phyloP scores from a whole-genome alignment of 768 basidiomycete species.

The Cyclocybe aegerita region DNA sequence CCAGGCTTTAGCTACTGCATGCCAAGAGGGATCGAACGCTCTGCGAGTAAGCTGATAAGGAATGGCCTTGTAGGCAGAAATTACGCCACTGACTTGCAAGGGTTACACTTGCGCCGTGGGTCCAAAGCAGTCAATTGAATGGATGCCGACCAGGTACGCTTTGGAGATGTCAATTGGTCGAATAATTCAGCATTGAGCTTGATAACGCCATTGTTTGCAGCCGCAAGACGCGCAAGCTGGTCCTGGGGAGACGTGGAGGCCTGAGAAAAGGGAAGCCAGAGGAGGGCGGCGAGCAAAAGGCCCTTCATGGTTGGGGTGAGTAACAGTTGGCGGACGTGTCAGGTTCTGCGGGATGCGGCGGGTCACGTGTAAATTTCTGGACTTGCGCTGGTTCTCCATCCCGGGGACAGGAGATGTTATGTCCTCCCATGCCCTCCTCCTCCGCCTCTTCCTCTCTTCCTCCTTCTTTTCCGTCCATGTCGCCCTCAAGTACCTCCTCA shows the following conservation, averaged over 20 bases:
- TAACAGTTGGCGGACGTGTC: conserved; percentile 23
- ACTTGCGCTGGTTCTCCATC: background rate
- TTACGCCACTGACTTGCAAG: conserved; percentile 74
- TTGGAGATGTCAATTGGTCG: conserved; percentile 71
- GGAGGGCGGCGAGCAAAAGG: conserved; percentile 25
- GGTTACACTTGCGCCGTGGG: conserved; percentile 77
- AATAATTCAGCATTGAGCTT: conserved; percentile 74
- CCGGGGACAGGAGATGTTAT: conserved; percentile 24
- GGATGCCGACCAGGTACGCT: conserved; percentile 85
- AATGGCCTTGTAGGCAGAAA: background rate
- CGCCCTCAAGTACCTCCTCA: conserved; percentile 82
- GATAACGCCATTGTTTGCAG: conserved; percentile 75
- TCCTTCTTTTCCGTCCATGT: conserved; percentile 94
- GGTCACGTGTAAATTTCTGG: conserved; percentile 16
- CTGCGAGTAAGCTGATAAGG: conserved; percentile 37
- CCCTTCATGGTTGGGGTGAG: conserved; percentile 20
- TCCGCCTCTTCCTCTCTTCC: conserved; percentile 90
- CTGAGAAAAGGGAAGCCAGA: conserved; percentile 28
- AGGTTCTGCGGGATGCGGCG: conserved; percentile 6
- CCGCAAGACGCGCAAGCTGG: conserved; percentile 68
- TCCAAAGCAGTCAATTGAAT: conserved; percentile 89
- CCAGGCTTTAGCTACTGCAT: conserved; percentile 87
- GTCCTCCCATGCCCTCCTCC: conserved; percentile 81
- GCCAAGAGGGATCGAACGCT: conserved; percentile 83
- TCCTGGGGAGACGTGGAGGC: conserved; percentile 38